Conservation (phyloP, 805 yeast genomes). For the Cyberlindnera subsufficiens region DNA sequence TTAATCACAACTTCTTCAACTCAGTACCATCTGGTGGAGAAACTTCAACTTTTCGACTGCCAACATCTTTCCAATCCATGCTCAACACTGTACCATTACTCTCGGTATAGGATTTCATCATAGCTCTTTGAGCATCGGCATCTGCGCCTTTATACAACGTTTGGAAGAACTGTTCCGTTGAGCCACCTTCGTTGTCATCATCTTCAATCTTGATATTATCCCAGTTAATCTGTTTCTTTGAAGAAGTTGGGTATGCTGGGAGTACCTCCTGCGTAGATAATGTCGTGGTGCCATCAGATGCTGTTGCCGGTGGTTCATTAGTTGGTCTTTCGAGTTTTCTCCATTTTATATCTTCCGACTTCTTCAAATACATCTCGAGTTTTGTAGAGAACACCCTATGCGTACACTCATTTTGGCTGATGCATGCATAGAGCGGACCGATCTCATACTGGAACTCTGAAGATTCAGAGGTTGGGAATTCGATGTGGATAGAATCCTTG, state of each 20-base stretch:
- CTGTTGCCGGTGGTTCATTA: background rate
- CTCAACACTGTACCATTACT: constrained; percentile 91
- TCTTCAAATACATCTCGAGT: constrained; percentile 59
- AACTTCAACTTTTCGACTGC: constrained; percentile 42
- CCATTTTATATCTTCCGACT: constrained; percentile 48
- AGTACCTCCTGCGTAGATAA: background rate
- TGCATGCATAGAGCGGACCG: constrained; percentile 45
- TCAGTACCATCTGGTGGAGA: constrained; percentile 20
- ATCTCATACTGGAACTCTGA: constrained; percentile 55
- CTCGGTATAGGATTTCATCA: constrained; percentile 95
- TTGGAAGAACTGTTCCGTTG: constrained; percentile 66
- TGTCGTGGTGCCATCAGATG: background rate
- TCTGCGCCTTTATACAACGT: constrained; percentile 73
- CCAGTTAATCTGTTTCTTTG: constrained; percentile 67
- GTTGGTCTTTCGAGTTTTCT: constrained; percentile 31
- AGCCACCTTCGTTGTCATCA: constrained; percentile 40
- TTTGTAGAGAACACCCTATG: constrained; percentile 63
- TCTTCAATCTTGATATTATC: constrained; percentile 43
- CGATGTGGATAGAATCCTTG: constrained; percentile 30
- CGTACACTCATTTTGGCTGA: constrained; percentile 40
- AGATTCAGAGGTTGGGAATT: constrained; percentile 42
- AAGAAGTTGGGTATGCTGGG: constrained; percentile 52
- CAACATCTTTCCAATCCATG: constrained; percentile 90
- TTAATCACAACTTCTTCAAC: constrained; percentile 14
- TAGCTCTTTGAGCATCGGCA: constrained; percentile 84